Evolutionary conservation across 2,329 filamentous ascomycete species (phyloP), one percentile per base, ranked within the genome.

Genomic region (Diaporthe citriasiana): DNA sequence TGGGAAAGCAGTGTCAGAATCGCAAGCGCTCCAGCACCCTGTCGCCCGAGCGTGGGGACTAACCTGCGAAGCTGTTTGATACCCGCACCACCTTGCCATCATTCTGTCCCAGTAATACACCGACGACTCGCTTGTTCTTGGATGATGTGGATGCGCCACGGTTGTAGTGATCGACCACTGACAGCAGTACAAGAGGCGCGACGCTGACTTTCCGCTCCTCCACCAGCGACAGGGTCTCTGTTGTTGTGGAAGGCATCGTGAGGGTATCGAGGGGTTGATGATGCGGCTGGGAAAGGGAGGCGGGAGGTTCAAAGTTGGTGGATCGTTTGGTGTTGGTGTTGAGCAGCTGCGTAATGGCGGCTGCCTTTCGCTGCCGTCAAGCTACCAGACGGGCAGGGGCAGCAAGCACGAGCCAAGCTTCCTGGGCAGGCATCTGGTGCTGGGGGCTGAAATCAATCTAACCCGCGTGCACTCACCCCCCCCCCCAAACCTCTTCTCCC

Each of bases 41-140:
- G 22, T 27, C 33, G 33, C 27, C 73, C 69, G 25, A 65, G 63
- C 45, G 53, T 56, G 68, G 56, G 47, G 47, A 70, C 90, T 69
- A 83, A 98, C 96, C 95, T 82, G 97, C 97, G 85, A 98, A 99
- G 86, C 97, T 98, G 91, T 99, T 99, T 78, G 97, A 98, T 80
- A 98, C 97, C 78, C 97, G 92, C 82, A 98, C 97, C 81, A 95
- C 95, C 86, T 96, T 96, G 80, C 97, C 95, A 85, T 98, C 94
- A 79, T 98, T 98, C 86, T 98, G 95, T 60, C 97, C 97, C 76
- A 99, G 88, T 73, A 99, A 87, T 65, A 98, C 97, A 81, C 97
- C 97, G 47, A 99, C 96, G 50, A 98, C 97, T 82, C 97, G 91
- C 87, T 91, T 93, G 82, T 93, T 93, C 82, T 89, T 88, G 79